Evolutionary conservation across 2,329 filamentous ascomycete species (phyloP), one percentile per base, ranked within the genome.

Genomic region (Graphilbum fragrans): DNA sequence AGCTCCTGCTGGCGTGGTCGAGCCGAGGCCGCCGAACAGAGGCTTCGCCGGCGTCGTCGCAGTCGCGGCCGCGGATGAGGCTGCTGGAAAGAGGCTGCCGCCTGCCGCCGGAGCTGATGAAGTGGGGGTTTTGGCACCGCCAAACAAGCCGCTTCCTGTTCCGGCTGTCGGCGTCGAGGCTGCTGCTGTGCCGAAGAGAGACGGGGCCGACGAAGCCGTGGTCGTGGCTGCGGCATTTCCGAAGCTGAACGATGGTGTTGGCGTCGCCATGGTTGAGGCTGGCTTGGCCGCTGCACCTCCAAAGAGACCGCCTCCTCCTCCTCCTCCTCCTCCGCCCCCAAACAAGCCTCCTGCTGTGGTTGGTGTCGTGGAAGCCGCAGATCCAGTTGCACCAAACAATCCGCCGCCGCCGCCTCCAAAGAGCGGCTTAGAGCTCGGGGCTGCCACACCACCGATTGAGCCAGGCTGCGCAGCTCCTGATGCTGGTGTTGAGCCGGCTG

Each of bases 1-100:
- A n/a, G 67, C 64, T 29, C 72, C 72, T 19, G 71, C 70, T 16
- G 72, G 70, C 29, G 72, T 74, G 3, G 70, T 74, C 17, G 71
- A 74, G 41, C 62, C 59, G 27, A 72, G 50, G n/a, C 56, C 48
- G 21, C 53, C 49, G 42, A 72, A 65, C 41, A 61, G 45, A 16
- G 69, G 64, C 54, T 73, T 74, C n/a, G 63, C 62, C 22, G 65
- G 65, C 18, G 64, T 68, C 18, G 61, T 55, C 36, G 58, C 50
- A 20, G 52, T 42, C 19, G 51, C 48, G 17, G 39, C 49, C 6
- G 31, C 29, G 6, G 8, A 5, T 19, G 29, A 16, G 7, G 37
- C 17, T 14, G 9, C 20, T 12, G 22, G 5, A 27, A 43, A 45
- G 18, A 46, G 23, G 23, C 41, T 23, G 23, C 43, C 41, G 14